phyloP scores from a whole-genome alignment of 495 filamentous ascomycete genomes.

The Penicillium fimorum region DNA sequence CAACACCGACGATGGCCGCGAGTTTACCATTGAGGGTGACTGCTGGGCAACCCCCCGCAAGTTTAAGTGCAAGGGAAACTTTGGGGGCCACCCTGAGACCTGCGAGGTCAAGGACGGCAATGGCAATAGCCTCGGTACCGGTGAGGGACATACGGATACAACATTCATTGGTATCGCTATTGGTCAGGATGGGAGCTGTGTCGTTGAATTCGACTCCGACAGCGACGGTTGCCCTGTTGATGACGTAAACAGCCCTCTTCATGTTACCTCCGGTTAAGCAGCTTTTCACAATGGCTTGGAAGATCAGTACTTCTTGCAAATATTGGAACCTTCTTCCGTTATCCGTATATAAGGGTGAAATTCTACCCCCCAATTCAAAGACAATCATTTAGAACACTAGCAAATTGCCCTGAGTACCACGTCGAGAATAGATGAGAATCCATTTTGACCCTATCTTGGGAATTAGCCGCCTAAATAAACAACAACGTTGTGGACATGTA shows the following conservation, averaged over 20 bases:
- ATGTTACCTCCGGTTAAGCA: slow-evolving; percentile 16
- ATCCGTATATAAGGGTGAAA: background rate
- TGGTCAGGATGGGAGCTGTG: slow-evolving; percentile 20
- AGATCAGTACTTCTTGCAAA: background rate
- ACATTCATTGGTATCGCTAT: slow-evolving; percentile 22
- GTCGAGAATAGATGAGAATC: background rate
- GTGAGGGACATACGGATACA: slow-evolving; percentile 16
- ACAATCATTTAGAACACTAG: background rate
- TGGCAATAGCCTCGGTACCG: slow-evolving; percentile 19
- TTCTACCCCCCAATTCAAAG: background rate
- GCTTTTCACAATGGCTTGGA: background rate
- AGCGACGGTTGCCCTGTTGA: slow-evolving; percentile 19
- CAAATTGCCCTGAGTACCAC: background rate
- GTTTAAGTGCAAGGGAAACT: slow-evolving; percentile 19
- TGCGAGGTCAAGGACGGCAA: slow-evolving; percentile 22
- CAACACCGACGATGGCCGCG: slow-evolving; percentile 20
- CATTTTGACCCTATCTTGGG: background rate
- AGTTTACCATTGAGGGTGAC: slow-evolving; percentile 25
- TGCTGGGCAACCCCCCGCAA: slow-evolving; percentile 22
- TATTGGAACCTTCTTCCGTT: background rate
- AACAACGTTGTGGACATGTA: background rate
- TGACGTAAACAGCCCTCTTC: slow-evolving; percentile 22
- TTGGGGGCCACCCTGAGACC: slow-evolving; percentile 19
- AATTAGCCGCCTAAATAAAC: background rate
- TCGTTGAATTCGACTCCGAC: slow-evolving; percentile 22